phyloP scores from a whole-genome alignment of 441 rosid species.

The Corymbia calophylla region DNA sequence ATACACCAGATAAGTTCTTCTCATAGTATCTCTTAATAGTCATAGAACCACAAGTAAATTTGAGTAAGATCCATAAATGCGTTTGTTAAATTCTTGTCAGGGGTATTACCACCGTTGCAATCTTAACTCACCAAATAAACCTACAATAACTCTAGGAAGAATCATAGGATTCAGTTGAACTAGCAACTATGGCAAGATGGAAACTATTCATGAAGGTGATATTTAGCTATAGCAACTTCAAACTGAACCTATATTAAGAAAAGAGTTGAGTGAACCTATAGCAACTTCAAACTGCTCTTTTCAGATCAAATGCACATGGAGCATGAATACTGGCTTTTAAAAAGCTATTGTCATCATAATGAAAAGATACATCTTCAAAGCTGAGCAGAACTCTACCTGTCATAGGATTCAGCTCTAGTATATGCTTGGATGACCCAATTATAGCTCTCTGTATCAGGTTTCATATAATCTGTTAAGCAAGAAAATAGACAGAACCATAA shows the following conservation, averaged over 20 bases:
- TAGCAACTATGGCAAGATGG: no score
- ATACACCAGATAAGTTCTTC: not conserved
- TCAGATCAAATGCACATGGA: not conserved
- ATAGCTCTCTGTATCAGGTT: constrained; percentile 91
- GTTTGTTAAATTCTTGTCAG: not conserved
- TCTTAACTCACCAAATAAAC: not conserved
- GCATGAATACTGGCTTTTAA: not conserved
- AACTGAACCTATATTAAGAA: not conserved
- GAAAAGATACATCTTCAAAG: not conserved
- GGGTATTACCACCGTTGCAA: not conserved
- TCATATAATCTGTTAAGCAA: constrained; percentile 65
- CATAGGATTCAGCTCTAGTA: constrained; percentile 94
- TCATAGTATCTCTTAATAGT: not conserved
- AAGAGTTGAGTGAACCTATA: not conserved
- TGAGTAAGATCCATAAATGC: not conserved
- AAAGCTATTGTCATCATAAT: not conserved
- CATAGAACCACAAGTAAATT: not conserved
- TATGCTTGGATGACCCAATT: constrained; percentile 98
- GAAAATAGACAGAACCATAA: constrained; percentile 6
- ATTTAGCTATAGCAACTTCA: not conserved
- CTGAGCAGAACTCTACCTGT: constrained; percentile 48
- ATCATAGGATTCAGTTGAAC: not conserved
- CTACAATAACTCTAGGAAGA: not conserved
- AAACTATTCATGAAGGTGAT: not conserved
- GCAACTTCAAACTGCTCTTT: not conserved